A percentile compares a stretch with the other conserved stretches of the same genome.
phyloP scores from a whole-genome alignment of 2,329 filamentous ascomycete species.

The Cylindrodendrum hubeiense region DNA sequence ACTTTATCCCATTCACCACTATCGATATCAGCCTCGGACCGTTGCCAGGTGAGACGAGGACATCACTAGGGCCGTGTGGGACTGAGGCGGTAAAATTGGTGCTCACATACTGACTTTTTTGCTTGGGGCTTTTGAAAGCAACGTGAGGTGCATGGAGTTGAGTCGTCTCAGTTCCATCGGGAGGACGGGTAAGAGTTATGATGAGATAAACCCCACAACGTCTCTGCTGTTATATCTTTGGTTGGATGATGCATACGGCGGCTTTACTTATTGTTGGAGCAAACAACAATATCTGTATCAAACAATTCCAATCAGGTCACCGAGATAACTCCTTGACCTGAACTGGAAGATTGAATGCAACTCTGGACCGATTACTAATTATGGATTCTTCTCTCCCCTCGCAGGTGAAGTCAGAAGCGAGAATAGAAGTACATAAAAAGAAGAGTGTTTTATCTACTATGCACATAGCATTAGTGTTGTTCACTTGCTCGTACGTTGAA shows the following conservation, averaged over 20 bases:
- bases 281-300: neutral
- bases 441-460: neutral
- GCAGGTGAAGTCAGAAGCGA: neutral
- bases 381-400: neutral
- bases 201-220: too few relatives aligned
- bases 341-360: neutral
- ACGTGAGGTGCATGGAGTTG: neutral
- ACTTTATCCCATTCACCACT: constrained; percentile 53
- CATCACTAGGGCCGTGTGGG: constrained; percentile 47
- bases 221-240: neutral
- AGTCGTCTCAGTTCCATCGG: neutral
- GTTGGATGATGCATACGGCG: neutral
- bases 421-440: neutral
- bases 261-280: neutral
- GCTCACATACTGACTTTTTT: neutral
- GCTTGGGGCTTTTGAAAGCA: too few relatives aligned
- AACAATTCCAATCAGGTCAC: neutral
- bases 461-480: neutral
- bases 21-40: constrained; percentile 49
- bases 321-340: neutral
- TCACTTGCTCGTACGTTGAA: neutral
- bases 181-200: neutral
- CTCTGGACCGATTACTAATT: neutral
- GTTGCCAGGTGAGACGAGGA: constrained; percentile 53
- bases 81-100: constrained; percentile 15